phyloP scores from a whole-genome alignment of 2,329 filamentous ascomycete species.

The Trichoderma gracile region DNA sequence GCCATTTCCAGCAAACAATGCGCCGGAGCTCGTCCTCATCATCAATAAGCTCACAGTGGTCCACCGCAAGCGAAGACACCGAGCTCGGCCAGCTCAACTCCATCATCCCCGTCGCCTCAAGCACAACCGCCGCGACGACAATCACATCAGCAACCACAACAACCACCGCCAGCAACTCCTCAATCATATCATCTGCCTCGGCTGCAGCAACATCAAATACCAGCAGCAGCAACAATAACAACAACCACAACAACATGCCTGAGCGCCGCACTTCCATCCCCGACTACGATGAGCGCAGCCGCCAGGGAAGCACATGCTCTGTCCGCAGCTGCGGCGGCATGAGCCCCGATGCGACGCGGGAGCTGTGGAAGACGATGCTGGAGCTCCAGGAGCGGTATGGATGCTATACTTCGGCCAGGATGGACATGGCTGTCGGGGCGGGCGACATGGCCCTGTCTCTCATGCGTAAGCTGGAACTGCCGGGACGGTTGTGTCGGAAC shows the following conservation, averaged over 20 bases:
- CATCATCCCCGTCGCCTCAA: constrained; percentile 5
- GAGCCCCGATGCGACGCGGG: constrained; percentile 43
- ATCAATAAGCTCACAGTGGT: constrained; percentile 29
- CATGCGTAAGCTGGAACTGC: constrained; percentile 45
- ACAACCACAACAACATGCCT: background rate
- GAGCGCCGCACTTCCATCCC: constrained; percentile 15
- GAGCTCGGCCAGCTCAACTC: constrained; percentile 11
- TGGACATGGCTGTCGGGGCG: constrained; percentile 48
- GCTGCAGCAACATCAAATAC: background rate
- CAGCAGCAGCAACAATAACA: too few species aligned
- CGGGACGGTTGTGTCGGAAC: background rate
- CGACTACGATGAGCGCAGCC: constrained; percentile 27
- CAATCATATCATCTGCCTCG: background rate
- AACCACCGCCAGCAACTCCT: constrained; percentile 3
- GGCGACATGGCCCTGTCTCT: constrained; percentile 43
- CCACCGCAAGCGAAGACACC: constrained; percentile 25
- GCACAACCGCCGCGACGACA: constrained; percentile 17
- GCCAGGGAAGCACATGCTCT: constrained; percentile 36
- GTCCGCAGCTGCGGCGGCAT: constrained; percentile 38
- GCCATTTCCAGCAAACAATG: constrained; percentile 3
- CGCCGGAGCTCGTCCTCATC: constrained; percentile 29
- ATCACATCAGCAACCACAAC: background rate
- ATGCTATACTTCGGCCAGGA: constrained; percentile 52
- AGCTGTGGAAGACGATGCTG: constrained; percentile 52
- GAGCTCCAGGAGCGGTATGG: constrained; percentile 49